A percentile compares a stretch with the other conserved stretches of the same genome.
Conservation (phyloP, 352 stramenopile genomes). For the Plasmopara viticola region DNA sequence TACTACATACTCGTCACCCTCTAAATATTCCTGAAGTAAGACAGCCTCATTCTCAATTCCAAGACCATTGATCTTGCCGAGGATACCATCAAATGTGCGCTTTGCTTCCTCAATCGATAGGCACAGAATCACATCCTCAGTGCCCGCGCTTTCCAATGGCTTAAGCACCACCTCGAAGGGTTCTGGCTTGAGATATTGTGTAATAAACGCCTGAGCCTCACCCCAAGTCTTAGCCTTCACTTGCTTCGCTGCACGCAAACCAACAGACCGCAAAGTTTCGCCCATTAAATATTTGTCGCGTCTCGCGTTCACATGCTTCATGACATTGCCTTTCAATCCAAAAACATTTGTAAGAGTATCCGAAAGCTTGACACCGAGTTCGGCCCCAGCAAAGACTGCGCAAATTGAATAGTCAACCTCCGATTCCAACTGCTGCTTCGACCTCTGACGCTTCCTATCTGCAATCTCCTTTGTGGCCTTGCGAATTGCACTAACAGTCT, state of each 20-base stretch:
- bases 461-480: constrained; percentile 46
- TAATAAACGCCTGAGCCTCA: constrained; percentile 69
- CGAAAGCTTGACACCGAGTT: constrained; percentile 90
- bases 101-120: constrained; percentile 65
- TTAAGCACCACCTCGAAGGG: constrained; percentile 90
- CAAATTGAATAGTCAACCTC: constrained; percentile 33
- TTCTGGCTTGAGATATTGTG: constrained; percentile 47
- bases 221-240: constrained; percentile 72
- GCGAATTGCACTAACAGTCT: constrained; percentile 34
- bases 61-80: constrained; percentile 83
- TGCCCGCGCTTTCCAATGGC: constrained; percentile 70
- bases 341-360: constrained; percentile 86
- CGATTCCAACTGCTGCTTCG: constrained; percentile 25
- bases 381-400: constrained; percentile 87
- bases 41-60: constrained; percentile 82
- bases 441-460: constrained; percentile 18
- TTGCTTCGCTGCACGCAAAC: constrained; percentile 89
- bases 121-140: constrained; percentile 78
- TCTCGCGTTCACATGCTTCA: constrained; percentile 59
- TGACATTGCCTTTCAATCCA: constrained; percentile 76
- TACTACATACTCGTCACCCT: constrained; percentile 94
- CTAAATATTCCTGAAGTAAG: constrained; percentile 91
- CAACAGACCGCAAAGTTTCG: constrained; percentile 68
- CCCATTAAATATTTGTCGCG: constrained; percentile 86
- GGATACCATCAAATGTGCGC: constrained; percentile 77